Evolutionary conservation across 306 rosid species (phyloP), one percentile per base, ranked within the genome.

Genomic region (Canavalia gladiata): DNA sequence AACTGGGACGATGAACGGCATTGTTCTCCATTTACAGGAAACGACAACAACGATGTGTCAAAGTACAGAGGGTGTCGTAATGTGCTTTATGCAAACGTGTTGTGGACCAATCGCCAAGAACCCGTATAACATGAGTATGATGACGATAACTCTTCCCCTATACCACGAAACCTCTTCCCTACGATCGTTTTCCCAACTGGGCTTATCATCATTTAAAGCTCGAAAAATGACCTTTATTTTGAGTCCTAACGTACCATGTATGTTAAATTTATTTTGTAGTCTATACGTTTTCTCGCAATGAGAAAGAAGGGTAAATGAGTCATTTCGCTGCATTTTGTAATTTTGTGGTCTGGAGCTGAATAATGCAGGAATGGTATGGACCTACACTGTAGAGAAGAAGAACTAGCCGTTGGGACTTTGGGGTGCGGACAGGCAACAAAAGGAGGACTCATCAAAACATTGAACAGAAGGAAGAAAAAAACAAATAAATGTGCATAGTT

Each of bases 391-490:
- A 33, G 10, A 29, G 12, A 57, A 69, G 54, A 65, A 73, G 77
- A 83, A 83, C 74, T 88, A 91, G 93, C 93, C 93, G 95, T 91
- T 91, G 87, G 76, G 73, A 74, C 87, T 82, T 89, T 52, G 86
- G 83, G 85, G 57, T 76, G 89, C 78, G 81, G 82, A 45, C 76
- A 80, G 39, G 86, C 82, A 86, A 76, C 74, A 73, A 92, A 84
- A 73, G 68, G 8, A 28, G 78, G 45, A 78, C 42, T 74, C 85
- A 59, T 13, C 57, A 43, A 39, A 18, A 9, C n/a, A 68, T 62
- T 33, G 0, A 66, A 74, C 25, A 18, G 25, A 18, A 18, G 25
- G 25, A 25, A 31, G 3, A 52, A 62, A 51, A 7, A 4, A 35
- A 56, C 10, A 31, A 76, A 57, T 79, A 67, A 59, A 69, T 34